A percentile compares a stretch with the other conserved stretches of the same genome.
These are phyloP conservation scores for Penicillium maclennaniae DNA, from an alignment of 495 filamentous ascomycete species.

Conservation along the genomic window DNA sequence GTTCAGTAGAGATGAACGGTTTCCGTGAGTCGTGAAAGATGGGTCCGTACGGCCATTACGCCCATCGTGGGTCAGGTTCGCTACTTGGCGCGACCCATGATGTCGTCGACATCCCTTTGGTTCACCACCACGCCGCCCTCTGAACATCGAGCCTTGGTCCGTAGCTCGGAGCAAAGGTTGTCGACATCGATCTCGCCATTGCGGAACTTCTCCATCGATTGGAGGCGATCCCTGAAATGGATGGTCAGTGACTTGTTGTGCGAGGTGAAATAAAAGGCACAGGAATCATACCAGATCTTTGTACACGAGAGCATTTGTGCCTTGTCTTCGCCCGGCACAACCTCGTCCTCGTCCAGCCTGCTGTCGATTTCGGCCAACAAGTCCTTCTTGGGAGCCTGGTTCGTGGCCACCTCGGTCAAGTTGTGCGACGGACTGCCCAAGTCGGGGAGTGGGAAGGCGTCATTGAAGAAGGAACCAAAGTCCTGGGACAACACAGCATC, in stretches of 20 bases:
- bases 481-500: conserved; percentile 68
- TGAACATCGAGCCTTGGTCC: conserved; percentile 93
- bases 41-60: neutral
- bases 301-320: conserved; percentile 75
- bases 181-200: conserved; percentile 91
- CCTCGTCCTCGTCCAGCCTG: conserved; percentile 56
- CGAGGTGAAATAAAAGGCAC: neutral
- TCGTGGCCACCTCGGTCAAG: conserved; percentile 43
- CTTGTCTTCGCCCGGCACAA: conserved; percentile 60
- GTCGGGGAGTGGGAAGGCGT: conserved; percentile 75
- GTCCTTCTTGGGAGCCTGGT: conserved; percentile 57
- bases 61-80: neutral
- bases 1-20: conserved; percentile 12
- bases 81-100: conserved; percentile 57
- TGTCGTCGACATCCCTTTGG: conserved; percentile 79
- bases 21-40: conserved; percentile 25
- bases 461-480: conserved; percentile 77
- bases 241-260: neutral
- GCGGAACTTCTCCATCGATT: conserved; percentile 80
- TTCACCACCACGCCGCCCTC: conserved; percentile 89
- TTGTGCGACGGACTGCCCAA: conserved; percentile 73
- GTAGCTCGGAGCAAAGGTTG: conserved; percentile 85
- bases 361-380: conserved; percentile 71
- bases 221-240: conserved; percentile 77
- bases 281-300: conserved; percentile 79